These are phyloP conservation scores for Toxoplasma gondii DNA, from an alignment of 169 alveolate genomes.

Conservation along the genomic window DNA sequence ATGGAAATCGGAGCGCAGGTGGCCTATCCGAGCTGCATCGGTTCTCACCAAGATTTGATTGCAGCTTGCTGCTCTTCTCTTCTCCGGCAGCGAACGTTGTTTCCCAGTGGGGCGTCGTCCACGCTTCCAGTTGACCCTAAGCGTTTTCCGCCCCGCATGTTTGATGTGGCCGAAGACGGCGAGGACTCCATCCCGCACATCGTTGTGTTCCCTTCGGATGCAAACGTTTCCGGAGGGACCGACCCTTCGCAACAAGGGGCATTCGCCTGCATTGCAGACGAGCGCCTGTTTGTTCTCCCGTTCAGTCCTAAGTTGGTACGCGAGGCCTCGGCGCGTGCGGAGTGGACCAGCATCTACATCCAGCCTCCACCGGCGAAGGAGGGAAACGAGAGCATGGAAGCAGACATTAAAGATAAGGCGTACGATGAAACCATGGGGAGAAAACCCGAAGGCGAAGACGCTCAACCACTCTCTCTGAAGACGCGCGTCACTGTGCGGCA, in stretches of 20 bases:
- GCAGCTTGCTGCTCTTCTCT: constrained; percentile 50
- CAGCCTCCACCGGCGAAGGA: constrained; percentile 5
- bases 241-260: constrained; percentile 2
- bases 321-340: constrained; percentile 1
- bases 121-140: constrained; percentile 52
- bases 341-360: constrained; percentile 31
- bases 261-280: constrained; percentile 51
- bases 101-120: constrained; percentile 62
- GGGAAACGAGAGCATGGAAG: neutral
- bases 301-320: constrained; percentile 1
- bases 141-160: constrained; percentile 52
- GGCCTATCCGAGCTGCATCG: constrained; percentile 7
- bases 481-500: constrained; percentile 40
- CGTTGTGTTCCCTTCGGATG: constrained; percentile 55
- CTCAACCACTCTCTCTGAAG: neutral
- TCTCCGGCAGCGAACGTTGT: constrained; percentile 57
- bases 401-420: neutral
- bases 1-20: constrained; percentile 60
- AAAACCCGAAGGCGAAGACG: neutral
- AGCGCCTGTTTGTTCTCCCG: constrained; percentile 52
- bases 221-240: constrained; percentile 28
- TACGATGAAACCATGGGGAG: neutral
- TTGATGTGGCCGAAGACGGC: constrained; percentile 25
- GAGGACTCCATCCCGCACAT: constrained; percentile 44
- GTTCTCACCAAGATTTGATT: constrained; percentile 12